Conservation (phyloP, 495 filamentous ascomycete genomes). For the Hypoxylon perforatum region DNA sequence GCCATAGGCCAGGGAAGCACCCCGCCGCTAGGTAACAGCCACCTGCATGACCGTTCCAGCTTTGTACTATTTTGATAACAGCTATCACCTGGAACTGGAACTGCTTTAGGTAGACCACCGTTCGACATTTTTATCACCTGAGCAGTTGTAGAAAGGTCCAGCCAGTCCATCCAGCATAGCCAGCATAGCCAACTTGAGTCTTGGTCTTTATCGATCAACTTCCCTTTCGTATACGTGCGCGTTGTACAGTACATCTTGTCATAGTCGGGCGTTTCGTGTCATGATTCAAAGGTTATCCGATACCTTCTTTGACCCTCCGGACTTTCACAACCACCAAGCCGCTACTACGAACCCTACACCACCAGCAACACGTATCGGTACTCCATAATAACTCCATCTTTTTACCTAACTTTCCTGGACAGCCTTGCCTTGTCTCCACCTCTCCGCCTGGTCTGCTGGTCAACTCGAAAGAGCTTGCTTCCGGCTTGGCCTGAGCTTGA, state of each 20-base stretch:
- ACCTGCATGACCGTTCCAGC: slow-evolving; percentile 13
- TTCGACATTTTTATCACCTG: slow-evolving; percentile 26
- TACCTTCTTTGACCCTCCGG: too few species aligned
- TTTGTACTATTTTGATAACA: slow-evolving; percentile 19
- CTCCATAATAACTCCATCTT: background rate
- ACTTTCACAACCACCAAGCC: too few species aligned
- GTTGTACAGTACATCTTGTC: background rate
- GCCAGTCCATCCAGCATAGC: slow-evolving; percentile 6
- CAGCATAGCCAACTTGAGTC: slow-evolving; percentile 1
- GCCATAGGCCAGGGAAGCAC: slow-evolving; percentile 13
- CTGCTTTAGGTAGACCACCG: slow-evolving; percentile 8
- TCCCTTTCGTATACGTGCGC: too few species aligned
- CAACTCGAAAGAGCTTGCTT: background rate
- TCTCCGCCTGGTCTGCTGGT: background rate
- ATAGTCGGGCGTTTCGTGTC: too few species aligned
- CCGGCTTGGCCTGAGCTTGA: background rate
- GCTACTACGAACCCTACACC: too few species aligned
- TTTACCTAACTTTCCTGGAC: background rate
- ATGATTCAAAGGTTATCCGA: too few species aligned
- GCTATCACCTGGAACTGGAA: slow-evolving; percentile 12
- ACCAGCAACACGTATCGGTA: background rate
- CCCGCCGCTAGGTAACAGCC: background rate
- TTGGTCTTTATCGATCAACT: slow-evolving; percentile 4
- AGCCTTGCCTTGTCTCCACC: background rate
- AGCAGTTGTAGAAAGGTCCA: slow-evolving; percentile 10